A percentile compares a stretch with the other conserved stretches of the same genome.
phyloP scores from a whole-genome alignment of 2,329 filamentous ascomycete species.

The Pseudogymnoascus sp. region DNA sequence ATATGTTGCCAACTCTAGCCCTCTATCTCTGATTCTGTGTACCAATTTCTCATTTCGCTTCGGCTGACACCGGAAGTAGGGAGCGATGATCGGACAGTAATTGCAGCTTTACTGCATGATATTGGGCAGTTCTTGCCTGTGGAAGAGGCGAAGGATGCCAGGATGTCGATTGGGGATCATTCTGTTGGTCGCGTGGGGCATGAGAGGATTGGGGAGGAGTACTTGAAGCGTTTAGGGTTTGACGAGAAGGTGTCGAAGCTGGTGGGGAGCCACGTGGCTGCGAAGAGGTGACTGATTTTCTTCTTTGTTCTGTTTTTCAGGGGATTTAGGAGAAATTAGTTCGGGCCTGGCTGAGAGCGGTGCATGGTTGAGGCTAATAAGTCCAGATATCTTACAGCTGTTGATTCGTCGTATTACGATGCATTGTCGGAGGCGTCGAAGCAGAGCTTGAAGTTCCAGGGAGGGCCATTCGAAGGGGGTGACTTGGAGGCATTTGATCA shows the following conservation, averaged over 20 bases:
- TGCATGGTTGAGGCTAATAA: not conserved
- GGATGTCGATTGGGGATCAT: slow-evolving; percentile 22
- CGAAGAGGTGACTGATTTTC: slow-evolving; percentile 24
- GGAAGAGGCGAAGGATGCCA: slow-evolving; percentile 24
- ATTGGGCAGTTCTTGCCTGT: slow-evolving; percentile 36
- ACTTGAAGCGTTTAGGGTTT: slow-evolving; percentile 30
- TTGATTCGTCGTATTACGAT: slow-evolving; percentile 29
- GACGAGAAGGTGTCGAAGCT: slow-evolving; percentile 30
- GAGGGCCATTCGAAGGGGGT: slow-evolving; percentile 29
- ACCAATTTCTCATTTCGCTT: not conserved
- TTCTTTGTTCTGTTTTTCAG: not conserved
- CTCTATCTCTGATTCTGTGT: not conserved
- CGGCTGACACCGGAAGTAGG: slow-evolving; percentile 10
- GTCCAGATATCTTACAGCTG: slow-evolving; percentile 31
- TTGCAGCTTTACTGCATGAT: slow-evolving; percentile 36
- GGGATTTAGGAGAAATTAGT: not conserved
- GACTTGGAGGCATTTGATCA: slow-evolving; percentile 27
- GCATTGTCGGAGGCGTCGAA: slow-evolving; percentile 32
- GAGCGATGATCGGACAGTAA: slow-evolving; percentile 26
- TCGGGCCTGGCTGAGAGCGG: not conserved
- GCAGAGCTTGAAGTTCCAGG: slow-evolving; percentile 32
- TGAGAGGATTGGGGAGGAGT: slow-evolving; percentile 32
- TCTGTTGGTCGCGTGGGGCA: slow-evolving; percentile 33
- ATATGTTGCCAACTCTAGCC: slow-evolving; percentile 15
- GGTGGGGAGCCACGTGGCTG: slow-evolving; percentile 34